These are phyloP conservation scores for Solanum bulbocastanum DNA, from an alignment of 257 asterid genomes.

Conservation along the genomic window DNA sequence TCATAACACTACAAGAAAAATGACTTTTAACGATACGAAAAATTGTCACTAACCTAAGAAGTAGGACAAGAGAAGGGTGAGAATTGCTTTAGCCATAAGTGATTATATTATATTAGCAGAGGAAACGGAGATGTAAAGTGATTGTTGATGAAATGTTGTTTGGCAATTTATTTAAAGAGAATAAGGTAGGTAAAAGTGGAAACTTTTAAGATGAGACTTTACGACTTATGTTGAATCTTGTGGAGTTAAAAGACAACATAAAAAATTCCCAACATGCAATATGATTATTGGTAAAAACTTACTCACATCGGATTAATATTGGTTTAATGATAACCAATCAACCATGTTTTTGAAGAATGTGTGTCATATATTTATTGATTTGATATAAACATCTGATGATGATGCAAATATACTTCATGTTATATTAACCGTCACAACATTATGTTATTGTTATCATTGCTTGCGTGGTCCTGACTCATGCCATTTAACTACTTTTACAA, in stretches of 20 bases:
- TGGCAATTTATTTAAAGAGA: background rate
- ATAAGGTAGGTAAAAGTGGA: background rate
- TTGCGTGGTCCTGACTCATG: background rate
- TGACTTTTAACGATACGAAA: background rate
- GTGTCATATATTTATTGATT: background rate
- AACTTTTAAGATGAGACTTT: too few species aligned
- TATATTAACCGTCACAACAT: background rate
- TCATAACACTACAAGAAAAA: background rate
- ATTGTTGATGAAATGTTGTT: background rate
- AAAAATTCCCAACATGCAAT: background rate
- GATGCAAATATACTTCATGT: too few species aligned
- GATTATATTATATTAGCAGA: background rate
- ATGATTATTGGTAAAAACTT: too few species aligned
- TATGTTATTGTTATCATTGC: background rate
- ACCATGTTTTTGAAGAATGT: rapidly evolving
- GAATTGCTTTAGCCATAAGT: conserved; percentile 25
- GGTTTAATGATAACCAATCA: rapidly evolving
- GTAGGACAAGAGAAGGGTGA: conserved; percentile 7
- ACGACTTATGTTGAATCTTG: too few species aligned
- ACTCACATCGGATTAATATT: rapidly evolving
- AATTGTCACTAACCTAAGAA: conserved; percentile 20
- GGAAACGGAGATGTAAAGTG: background rate
- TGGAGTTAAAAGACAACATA: background rate
- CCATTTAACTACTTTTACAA: background rate
- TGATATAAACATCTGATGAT: background rate